Evolutionary conservation across 1,284 basidiomycete genomes (phyloP).

Genomic region (Stereum hirsutum): DNA sequence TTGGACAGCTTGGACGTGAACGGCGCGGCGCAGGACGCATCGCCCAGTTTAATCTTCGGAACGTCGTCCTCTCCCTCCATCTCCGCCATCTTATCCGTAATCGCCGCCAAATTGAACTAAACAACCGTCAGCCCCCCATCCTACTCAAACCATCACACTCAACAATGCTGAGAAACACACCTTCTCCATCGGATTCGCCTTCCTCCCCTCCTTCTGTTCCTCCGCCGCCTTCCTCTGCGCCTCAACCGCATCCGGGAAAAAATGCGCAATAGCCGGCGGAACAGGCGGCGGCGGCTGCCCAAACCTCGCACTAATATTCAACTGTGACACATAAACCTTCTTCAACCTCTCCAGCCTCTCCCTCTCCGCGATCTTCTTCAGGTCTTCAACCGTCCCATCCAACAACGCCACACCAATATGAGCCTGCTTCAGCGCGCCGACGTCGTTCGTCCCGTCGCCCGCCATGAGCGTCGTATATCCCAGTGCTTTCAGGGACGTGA

Average conservation of each 20-base stretch:
- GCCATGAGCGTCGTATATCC: conserved; percentile 94
- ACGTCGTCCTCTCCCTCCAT: conserved; percentile 91
- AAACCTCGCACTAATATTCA: conserved; percentile 82
- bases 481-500: conserved; percentile 79
- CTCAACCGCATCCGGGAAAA: conserved; percentile 84
- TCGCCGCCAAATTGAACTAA: conserved; percentile 81
- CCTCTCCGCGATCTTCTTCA: conserved; percentile 89
- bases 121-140: conserved; percentile 1
- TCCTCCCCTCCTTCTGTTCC: conserved; percentile 53
- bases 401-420: conserved; percentile 91
- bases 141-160: background rate
- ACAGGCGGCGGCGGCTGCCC: conserved; percentile 89
- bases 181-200: conserved; percentile 86
- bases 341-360: conserved; percentile 84
- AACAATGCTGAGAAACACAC: conserved; percentile 28
- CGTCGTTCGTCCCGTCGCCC: conserved; percentile 95
- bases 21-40: conserved; percentile 92
- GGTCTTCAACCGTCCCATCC: conserved; percentile 84
- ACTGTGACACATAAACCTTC: conserved; percentile 92
- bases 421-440: conserved; percentile 93
- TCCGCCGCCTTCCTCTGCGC: conserved; percentile 75
- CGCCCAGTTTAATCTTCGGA: conserved; percentile 94
- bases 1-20: conserved; percentile 95
- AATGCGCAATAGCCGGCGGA: conserved; percentile 72
- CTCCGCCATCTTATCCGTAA: conserved; percentile 85